phyloP scores from a whole-genome alignment of 768 basidiomycete genomes.

The Tricholomella constricta region DNA sequence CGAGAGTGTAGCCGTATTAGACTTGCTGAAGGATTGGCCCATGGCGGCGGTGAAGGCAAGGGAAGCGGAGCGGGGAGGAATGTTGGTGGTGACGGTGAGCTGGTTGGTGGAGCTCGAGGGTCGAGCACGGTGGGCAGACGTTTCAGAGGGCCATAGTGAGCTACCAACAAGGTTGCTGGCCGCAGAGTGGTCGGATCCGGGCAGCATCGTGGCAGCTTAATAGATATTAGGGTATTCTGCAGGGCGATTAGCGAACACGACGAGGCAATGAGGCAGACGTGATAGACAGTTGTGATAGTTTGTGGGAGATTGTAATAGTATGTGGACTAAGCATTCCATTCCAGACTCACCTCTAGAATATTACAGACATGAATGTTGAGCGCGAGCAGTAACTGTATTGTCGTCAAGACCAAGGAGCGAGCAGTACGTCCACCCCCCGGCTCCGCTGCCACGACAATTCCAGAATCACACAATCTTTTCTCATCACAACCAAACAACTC shows the following conservation, averaged over 20 bases:
- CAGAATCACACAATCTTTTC: constrained; percentile 8
- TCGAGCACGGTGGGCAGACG: constrained; percentile 31
- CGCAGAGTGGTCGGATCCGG: constrained; percentile 21
- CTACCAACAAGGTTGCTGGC: constrained; percentile 15
- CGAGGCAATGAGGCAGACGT: constrained; percentile 19
- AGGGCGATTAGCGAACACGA: constrained; percentile 19
- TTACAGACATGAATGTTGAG: constrained; percentile 12
- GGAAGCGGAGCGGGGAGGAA: constrained; percentile 19
- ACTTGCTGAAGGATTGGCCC: constrained; percentile 39
- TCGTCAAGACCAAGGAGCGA: not conserved
- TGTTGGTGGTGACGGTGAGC: constrained; percentile 12
- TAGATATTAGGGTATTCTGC: constrained; percentile 28
- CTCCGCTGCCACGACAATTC: constrained; percentile 4
- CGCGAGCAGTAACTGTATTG: not conserved
- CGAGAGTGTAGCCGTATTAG: constrained; percentile 21
- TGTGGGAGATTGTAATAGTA: not conserved
- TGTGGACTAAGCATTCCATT: not conserved
- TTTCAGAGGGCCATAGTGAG: constrained; percentile 41
- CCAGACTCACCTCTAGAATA: constrained; percentile 12
- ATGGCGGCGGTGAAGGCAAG: constrained; percentile 26
- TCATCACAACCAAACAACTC: constrained; percentile 17
- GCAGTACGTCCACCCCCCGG: constrained; percentile 2
- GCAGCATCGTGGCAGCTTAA: constrained; percentile 19
- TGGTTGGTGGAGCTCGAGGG: constrained; percentile 41
- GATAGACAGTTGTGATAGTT: constrained; percentile 9